Conservation (phyloP, 768 basidiomycete species). For the Xerocomus potaroensis region DNA sequence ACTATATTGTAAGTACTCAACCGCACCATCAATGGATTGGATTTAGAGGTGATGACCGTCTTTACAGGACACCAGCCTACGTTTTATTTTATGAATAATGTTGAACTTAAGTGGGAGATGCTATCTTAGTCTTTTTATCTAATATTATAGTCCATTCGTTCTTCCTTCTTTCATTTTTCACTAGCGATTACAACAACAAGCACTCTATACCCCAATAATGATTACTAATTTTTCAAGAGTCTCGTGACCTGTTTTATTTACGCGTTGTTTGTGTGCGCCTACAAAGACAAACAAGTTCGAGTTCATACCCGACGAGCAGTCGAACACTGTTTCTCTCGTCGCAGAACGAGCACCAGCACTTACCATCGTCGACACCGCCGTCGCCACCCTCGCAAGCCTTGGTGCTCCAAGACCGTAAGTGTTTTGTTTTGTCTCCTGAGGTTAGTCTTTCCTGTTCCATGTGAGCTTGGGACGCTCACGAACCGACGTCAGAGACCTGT, state of each 20-base stretch:
- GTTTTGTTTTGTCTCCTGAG: slow-evolving; percentile 17
- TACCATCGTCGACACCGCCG: slow-evolving; percentile 17
- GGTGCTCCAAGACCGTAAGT: slow-evolving; percentile 26
- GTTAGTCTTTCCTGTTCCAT: slow-evolving; percentile 12
- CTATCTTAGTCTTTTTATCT: too few species aligned
- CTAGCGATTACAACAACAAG: too few species aligned
- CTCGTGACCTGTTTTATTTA: slow-evolving; percentile 29
- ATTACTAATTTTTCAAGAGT: too few species aligned
- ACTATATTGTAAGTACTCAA: slow-evolving; percentile 47
- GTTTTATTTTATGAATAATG: slow-evolving; percentile 27
- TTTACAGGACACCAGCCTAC: slow-evolving; percentile 26
- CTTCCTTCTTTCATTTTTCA: background rate
- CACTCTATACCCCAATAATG: too few species aligned
- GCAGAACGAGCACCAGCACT: slow-evolving; percentile 21
- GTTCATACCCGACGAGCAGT: slow-evolving; percentile 12
- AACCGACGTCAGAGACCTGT: slow-evolving; percentile 6
- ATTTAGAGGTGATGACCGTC: background rate
- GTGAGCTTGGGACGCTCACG: background rate
- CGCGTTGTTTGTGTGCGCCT: slow-evolving; percentile 28
- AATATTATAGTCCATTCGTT: background rate
- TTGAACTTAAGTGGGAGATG: too few species aligned
- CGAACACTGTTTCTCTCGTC: slow-evolving; percentile 15
- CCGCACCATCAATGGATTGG: background rate
- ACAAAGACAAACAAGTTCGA: slow-evolving; percentile 35
- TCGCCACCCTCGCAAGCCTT: slow-evolving; percentile 18